These are phyloP conservation scores for Kuraishia hungarica DNA, from an alignment of 805 yeast genomes.

Conservation along the genomic window DNA sequence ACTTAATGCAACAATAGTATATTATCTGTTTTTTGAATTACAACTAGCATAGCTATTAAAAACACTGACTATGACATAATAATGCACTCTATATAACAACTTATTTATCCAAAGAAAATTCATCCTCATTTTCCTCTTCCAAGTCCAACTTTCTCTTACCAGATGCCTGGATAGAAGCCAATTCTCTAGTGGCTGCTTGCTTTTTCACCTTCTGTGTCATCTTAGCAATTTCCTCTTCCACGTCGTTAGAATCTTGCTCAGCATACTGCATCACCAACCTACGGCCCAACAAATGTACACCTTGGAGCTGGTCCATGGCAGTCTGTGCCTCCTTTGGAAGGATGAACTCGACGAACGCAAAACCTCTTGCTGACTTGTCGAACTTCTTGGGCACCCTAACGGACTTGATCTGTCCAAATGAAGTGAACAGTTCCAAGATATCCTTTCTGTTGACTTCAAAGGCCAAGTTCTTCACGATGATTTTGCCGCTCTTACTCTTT, in stretches of 20 bases:
- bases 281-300: constrained; percentile 95
- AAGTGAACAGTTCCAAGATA: constrained; percentile 83
- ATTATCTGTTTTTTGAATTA: no score
- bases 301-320: constrained; percentile 89
- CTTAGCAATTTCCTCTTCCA: constrained; percentile 82
- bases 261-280: constrained; percentile 91
- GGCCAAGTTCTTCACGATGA: constrained; percentile 93
- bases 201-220: constrained; percentile 81
- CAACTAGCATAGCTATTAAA: background rate
- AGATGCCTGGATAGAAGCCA: constrained; percentile 55
- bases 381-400: constrained; percentile 95
- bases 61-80: background rate
- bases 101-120: background rate
- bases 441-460: constrained; percentile 93
- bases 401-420: constrained; percentile 91
- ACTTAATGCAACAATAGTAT: no score
- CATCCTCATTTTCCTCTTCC: constrained; percentile 51
- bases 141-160: constrained; percentile 68
- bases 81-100: background rate
- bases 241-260: constrained; percentile 69
- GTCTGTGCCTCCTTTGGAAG: constrained; percentile 84
- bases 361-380: constrained; percentile 92
- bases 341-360: constrained; percentile 92
- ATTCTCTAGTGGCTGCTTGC: constrained; percentile 71
- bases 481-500: constrained; percentile 51